These are phyloP conservation scores for Tulasnella sp. DNA, from an alignment of 768 basidiomycete genomes.

Conservation along the genomic window DNA sequence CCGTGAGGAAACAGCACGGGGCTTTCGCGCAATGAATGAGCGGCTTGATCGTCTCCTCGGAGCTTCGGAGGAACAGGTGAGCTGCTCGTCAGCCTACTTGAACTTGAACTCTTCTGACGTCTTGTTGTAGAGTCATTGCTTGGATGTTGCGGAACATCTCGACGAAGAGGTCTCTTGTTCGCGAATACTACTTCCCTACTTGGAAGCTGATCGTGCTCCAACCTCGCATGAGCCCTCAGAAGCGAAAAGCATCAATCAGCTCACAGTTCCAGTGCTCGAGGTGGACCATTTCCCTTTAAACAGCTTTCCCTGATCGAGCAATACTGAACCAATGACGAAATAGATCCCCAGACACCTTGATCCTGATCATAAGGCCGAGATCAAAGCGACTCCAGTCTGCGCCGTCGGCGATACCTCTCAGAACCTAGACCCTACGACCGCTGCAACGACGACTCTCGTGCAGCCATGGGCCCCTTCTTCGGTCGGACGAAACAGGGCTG, in stretches of 20 bases:
- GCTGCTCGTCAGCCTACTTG: not conserved
- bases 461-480: constrained; percentile 72
- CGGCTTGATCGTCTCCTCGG: not conserved
- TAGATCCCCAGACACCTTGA: not conserved
- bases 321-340: not conserved
- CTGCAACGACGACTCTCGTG: constrained; percentile 70
- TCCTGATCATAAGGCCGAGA: not conserved
- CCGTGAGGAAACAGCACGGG: not conserved
- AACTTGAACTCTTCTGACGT: not conserved
- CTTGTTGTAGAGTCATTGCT: not conserved
- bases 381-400: not conserved
- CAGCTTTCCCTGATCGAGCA: not conserved
- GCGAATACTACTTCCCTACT: not conserved
- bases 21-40: not conserved
- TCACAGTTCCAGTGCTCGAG: not conserved
- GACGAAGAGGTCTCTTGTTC: not conserved
- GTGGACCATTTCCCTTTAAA: not conserved
- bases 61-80: not conserved
- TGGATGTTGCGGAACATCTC: not conserved
- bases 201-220: not conserved
- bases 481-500: constrained; percentile 12
- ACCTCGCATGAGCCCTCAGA: not conserved
- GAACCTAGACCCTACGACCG: constrained; percentile 48
- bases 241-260: too few relatives aligned
- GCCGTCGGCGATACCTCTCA: not conserved